Evolutionary conservation across 2,329 filamentous ascomycete species (phyloP).

Genomic region (Xylaria sp.): DNA sequence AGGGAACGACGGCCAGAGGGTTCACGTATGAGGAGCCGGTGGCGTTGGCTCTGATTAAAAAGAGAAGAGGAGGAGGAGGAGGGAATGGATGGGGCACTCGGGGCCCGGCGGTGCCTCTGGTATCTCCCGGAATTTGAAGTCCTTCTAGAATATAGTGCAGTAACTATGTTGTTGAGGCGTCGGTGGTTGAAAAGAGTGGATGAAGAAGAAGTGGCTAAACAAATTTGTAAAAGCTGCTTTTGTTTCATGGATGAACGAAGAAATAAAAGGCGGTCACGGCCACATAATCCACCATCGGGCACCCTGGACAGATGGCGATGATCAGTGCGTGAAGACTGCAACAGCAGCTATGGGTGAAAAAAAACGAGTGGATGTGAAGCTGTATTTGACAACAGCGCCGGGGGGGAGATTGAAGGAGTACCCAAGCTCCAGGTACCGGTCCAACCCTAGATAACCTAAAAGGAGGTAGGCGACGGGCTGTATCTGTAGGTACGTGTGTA

Average conservation of each 20-base stretch:
- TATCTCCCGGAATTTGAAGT: slow-evolving; percentile 43
- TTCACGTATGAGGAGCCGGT: slow-evolving; percentile 36
- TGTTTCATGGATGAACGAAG: slow-evolving; percentile 49
- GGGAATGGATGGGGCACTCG: slow-evolving; percentile 44
- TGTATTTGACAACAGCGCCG: slow-evolving; percentile 28
- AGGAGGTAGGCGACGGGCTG: not conserved
- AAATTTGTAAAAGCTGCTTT: slow-evolving; percentile 49
- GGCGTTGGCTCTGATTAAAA: slow-evolving; percentile 36
- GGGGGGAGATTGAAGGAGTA: slow-evolving; percentile 34
- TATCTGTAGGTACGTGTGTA: not conserved
- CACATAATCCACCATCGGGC: slow-evolving; percentile 46
- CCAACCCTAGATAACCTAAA: not conserved
- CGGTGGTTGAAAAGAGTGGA: slow-evolving; percentile 48
- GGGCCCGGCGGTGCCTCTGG: slow-evolving; percentile 46
- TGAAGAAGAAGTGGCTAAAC: slow-evolving; percentile 47
- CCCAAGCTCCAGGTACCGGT: not conserved
- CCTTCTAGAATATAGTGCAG: slow-evolving; percentile 45
- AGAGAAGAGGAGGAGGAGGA: slow-evolving; percentile 18
- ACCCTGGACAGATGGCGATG: slow-evolving; percentile 46
- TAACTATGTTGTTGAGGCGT: slow-evolving; percentile 44
- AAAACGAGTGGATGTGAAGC: slow-evolving; percentile 21
- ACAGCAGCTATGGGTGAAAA: slow-evolving; percentile 41
- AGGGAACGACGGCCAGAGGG: slow-evolving; percentile 37
- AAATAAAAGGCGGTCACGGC: slow-evolving; percentile 37
- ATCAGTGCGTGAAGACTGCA: slow-evolving; percentile 45